These are phyloP conservation scores for Pseudogymnoascus sp. DNA, from an alignment of 2,329 filamentous ascomycete genomes.

Conservation along the genomic window DNA sequence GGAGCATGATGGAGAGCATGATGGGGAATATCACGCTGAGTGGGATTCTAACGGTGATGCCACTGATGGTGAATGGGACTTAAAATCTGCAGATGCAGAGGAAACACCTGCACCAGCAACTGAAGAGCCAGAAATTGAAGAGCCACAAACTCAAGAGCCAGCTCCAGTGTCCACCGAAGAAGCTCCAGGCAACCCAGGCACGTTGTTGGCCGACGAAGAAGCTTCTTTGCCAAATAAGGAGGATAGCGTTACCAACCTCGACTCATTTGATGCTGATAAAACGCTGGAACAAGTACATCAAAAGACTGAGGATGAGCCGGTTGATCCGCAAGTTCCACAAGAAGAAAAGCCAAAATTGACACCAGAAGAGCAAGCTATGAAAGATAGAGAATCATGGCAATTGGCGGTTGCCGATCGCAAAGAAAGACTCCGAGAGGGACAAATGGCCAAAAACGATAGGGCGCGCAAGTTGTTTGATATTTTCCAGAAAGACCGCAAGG, in stretches of 20 bases:
- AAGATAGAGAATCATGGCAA: neutral
- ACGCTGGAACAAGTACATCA: neutral
- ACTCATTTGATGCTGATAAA: neutral
- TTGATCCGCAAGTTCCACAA: neutral
- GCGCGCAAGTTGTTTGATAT: neutral
- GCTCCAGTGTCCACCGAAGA: neutral
- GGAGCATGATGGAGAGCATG: neutral
- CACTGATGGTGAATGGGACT: neutral
- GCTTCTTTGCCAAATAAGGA: neutral
- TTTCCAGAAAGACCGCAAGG: neutral
- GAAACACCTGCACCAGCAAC: neutral
- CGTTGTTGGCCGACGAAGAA: neutral
- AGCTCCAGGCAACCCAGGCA: neutral
- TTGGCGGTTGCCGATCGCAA: neutral
- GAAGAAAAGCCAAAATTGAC: neutral
- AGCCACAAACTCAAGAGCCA: neutral
- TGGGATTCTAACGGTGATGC: neutral
- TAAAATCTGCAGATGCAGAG: neutral
- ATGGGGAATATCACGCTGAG: neutral
- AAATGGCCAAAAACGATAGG: neutral
- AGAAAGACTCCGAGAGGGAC: neutral
- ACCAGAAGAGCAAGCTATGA: neutral
- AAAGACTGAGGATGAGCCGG: neutral
- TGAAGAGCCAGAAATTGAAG: neutral
- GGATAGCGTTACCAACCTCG: neutral